phyloP scores from a whole-genome alignment of 2,329 filamentous ascomycete genomes.

The Colletotrichum zoysiae region DNA sequence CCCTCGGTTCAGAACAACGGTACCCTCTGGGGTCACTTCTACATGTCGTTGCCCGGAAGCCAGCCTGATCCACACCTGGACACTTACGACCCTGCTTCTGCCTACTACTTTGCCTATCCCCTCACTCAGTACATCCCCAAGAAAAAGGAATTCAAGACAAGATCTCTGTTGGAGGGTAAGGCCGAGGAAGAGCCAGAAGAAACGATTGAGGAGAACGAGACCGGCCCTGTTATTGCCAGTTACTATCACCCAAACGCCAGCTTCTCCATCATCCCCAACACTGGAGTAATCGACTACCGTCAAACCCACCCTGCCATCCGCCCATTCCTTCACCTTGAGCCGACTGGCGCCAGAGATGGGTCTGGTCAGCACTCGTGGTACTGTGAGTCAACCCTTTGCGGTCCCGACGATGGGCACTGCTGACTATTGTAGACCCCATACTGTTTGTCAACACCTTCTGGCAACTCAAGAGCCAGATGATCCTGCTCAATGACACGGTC shows the following conservation, averaged over 20 bases:
- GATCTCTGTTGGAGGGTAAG: conserved; percentile 80
- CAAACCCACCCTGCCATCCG: conserved; percentile 79
- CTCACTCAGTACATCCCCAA: conserved; percentile 91
- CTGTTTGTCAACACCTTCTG: conserved; percentile 97
- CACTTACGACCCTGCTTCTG: conserved; percentile 79
- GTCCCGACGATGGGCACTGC: neutral
- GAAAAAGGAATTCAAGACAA: conserved; percentile 90
- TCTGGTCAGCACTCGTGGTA: conserved; percentile 95
- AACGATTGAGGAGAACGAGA: conserved; percentile 63
- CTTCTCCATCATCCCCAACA: conserved; percentile 85
- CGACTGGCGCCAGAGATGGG: conserved; percentile 83
- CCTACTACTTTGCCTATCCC: conserved; percentile 86
- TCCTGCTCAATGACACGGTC: conserved; percentile 89
- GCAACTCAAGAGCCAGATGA: conserved; percentile 95
- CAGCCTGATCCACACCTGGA: conserved; percentile 80
- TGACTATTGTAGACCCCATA: conserved; percentile 71
- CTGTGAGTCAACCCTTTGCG: conserved; percentile 55
- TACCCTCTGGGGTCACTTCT: conserved; percentile 95
- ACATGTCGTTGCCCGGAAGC: conserved; percentile 81
- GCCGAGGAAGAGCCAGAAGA: conserved; percentile 64
- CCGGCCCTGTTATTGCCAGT: conserved; percentile 79
- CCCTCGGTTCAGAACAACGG: conserved; percentile 88
- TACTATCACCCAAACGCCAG: conserved; percentile 98
- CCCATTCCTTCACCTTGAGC: conserved; percentile 83
- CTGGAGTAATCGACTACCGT: conserved; percentile 76